Evolutionary conservation across 192 early-diverging fungal species (phyloP).

Genomic region (Entomortierella beljakovae): DNA sequence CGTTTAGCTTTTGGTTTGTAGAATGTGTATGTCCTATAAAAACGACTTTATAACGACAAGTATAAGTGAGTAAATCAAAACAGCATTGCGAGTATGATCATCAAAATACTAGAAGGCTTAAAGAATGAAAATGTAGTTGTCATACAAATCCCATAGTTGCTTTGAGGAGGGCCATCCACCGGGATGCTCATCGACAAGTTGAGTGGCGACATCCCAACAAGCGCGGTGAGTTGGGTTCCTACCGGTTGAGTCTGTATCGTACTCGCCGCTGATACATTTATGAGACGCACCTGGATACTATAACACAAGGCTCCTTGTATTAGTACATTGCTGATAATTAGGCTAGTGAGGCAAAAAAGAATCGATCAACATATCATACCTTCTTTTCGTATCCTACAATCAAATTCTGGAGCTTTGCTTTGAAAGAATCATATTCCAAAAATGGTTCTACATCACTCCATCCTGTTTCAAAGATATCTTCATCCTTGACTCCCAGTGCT

Average conservation of each 20-base stretch:
- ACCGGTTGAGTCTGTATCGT: constrained; percentile 29
- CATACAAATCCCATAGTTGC: constrained; percentile 49
- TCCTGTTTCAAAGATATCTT: constrained; percentile 39
- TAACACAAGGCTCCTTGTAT: too few species aligned
- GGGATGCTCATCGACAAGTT: constrained; percentile 23
- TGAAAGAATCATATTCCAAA: constrained; percentile 21
- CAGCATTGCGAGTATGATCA: too few species aligned
- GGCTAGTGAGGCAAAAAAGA: not conserved
- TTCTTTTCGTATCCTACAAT: constrained; percentile 36
- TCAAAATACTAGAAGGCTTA: too few species aligned
- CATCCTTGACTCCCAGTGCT: constrained; percentile 18
- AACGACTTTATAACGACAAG: constrained; percentile 36
- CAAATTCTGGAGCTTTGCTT: constrained; percentile 13
- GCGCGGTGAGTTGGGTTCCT: constrained; percentile 42
- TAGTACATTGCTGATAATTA: not conserved
- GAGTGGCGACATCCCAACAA: constrained; percentile 40
- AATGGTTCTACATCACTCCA: constrained; percentile 46
- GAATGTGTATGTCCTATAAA: constrained; percentile 46
- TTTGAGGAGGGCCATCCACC: constrained; percentile 19
- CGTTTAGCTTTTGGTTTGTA: constrained; percentile 11
- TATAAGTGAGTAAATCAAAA: not conserved
- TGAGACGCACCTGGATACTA: constrained; percentile 45
- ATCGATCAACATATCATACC: not conserved
- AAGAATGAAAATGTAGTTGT: too few species aligned
- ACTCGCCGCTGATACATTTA: constrained; percentile 51